phyloP scores from a whole-genome alignment of 805 yeast genomes.

The Saccharomycopsis selenospora region DNA sequence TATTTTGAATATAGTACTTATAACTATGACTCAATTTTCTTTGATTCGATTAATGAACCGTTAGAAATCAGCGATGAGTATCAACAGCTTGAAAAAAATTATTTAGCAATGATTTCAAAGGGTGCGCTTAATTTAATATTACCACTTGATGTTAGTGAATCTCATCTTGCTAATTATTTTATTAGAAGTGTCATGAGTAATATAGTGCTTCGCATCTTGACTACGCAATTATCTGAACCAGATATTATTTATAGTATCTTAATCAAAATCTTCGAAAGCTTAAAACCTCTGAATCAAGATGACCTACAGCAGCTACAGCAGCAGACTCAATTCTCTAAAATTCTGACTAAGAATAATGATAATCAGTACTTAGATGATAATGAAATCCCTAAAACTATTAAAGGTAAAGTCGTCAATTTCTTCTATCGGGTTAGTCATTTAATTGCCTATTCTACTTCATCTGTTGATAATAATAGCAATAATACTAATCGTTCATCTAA shows the following conservation, averaged over 20 bases:
- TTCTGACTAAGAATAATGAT: no score
- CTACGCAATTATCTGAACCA: slow-evolving; percentile 43
- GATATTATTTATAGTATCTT: slow-evolving; percentile 43
- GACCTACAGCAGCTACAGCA: no score
- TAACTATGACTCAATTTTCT: background rate
- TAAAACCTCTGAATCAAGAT: background rate
- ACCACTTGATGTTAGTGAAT: slow-evolving; percentile 36
- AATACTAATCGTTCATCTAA: background rate
- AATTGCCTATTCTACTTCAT: slow-evolving; percentile 20
- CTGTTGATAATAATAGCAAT: slow-evolving; percentile 10
- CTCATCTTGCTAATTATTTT: slow-evolving; percentile 34
- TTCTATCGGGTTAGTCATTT: slow-evolving; percentile 16
- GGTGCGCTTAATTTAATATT: slow-evolving; percentile 31
- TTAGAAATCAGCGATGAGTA: slow-evolving; percentile 12
- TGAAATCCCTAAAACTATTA: slow-evolving; percentile 14
- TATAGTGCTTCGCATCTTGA: slow-evolving; percentile 33
- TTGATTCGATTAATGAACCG: background rate
- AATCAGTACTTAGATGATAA: background rate
- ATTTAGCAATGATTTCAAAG: slow-evolving; percentile 31
- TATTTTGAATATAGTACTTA: background rate
- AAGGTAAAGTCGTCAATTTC: slow-evolving; percentile 14
- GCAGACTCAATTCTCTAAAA: background rate
- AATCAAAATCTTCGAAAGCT: slow-evolving; percentile 6
- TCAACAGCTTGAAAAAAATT: slow-evolving; percentile 28
- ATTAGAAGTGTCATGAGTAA: slow-evolving; percentile 36